These are phyloP conservation scores for Agastache rugosa DNA, from an alignment of 257 asterid species.

Conservation along the genomic window DNA sequence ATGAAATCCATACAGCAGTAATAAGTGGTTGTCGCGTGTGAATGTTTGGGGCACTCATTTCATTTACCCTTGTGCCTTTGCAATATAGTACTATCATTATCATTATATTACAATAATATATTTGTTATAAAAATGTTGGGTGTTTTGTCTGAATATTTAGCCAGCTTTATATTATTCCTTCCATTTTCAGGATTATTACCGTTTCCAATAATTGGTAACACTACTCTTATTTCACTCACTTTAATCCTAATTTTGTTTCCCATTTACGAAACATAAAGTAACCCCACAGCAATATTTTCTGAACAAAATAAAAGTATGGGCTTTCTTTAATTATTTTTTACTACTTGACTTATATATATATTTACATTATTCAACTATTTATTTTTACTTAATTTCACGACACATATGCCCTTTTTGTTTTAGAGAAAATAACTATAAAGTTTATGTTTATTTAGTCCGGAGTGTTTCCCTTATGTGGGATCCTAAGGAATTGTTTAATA, in stretches of 20 bases:
- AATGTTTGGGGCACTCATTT: conserved; percentile 40
- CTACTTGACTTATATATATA: too few relatives aligned
- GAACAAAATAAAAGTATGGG: neutral
- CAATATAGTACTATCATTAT: neutral
- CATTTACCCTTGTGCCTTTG: conserved; percentile 36
- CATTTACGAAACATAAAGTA: conserved; percentile 26
- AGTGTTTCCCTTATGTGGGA: neutral
- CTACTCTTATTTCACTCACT: conserved; percentile 29
- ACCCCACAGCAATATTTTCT: neutral
- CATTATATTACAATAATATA: neutral
- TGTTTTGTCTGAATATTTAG: conserved; percentile 23
- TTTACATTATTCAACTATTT: neutral
- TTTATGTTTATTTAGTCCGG: neutral
- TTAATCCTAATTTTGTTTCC: conserved; percentile 37
- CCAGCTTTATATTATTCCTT: conserved; percentile 28
- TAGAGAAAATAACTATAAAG: neutral
- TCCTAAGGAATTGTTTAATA: neutral
- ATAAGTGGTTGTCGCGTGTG: conserved; percentile 63
- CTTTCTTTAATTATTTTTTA: neutral
- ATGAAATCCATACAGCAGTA: conserved; percentile 35
- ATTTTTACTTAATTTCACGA: neutral
- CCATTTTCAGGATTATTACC: conserved; percentile 35
- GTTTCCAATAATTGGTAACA: conserved; percentile 27
- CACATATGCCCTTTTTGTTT: neutral
- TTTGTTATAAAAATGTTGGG: neutral